Conservation (phyloP, 306 rosid species). For the Potentilla sterilis region DNA sequence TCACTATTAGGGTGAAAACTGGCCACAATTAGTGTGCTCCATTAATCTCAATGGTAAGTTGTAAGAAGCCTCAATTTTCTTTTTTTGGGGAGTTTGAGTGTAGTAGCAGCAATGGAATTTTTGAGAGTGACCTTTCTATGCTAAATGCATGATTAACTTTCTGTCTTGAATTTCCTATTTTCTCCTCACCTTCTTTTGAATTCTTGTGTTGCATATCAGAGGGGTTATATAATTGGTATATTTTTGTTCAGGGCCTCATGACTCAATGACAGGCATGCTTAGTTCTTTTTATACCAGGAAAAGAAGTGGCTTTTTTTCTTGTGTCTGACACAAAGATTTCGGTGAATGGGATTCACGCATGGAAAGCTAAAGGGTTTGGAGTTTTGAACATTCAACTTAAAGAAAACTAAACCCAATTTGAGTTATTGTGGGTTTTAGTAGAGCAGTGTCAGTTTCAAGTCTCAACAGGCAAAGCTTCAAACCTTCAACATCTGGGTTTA, state of each 20-base stretch:
- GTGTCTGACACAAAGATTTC: slow-evolving; percentile 54
- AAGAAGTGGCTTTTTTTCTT: slow-evolving; percentile 43
- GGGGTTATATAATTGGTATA: slow-evolving; percentile 28
- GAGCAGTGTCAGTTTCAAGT: slow-evolving; percentile 19
- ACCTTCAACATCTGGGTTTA: background rate
- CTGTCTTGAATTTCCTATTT: slow-evolving; percentile 41
- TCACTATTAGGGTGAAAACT: background rate
- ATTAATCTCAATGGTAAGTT: background rate
- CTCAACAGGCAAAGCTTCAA: slow-evolving; percentile 29
- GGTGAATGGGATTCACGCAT: slow-evolving; percentile 65
- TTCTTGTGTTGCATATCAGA: slow-evolving; percentile 22
- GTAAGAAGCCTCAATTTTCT: background rate
- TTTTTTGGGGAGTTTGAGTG: background rate
- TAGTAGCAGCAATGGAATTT: slow-evolving; percentile 9
- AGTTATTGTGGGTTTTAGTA: slow-evolving; percentile 24
- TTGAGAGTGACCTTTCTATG: slow-evolving; percentile 18
- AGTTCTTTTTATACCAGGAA: slow-evolving; percentile 47
- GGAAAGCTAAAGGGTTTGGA: slow-evolving; percentile 44
- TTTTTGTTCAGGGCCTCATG: slow-evolving; percentile 41
- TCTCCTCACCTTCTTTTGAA: slow-evolving; percentile 31
- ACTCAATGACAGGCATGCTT: slow-evolving; percentile 78
- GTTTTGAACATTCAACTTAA: slow-evolving; percentile 45
- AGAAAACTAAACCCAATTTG: slow-evolving; percentile 32
- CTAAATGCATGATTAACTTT: slow-evolving; percentile 46
- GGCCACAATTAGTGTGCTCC: background rate